A percentile compares a stretch with the other conserved stretches of the same genome.
Evolutionary conservation across 1,284 basidiomycete species (phyloP).

Genomic region (Naganishia sp.): DNA sequence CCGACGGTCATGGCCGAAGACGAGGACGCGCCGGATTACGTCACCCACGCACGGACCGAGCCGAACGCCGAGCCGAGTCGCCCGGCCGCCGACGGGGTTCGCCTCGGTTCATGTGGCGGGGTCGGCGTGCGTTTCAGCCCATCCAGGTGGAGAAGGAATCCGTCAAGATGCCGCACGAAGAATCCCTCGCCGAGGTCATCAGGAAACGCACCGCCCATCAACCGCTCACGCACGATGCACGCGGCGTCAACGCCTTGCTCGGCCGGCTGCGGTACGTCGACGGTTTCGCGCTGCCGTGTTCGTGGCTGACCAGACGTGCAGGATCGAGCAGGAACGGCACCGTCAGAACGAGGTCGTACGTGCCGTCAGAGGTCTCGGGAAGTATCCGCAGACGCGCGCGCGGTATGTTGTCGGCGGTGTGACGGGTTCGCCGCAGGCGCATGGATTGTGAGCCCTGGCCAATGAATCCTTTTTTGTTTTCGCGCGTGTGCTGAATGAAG

Average conservation of each 20-base stretch:
- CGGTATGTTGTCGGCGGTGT: slow-evolving; percentile 3
- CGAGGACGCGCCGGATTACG: background rate
- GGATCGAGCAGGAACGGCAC: slow-evolving; percentile 22
- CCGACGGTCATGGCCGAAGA: background rate
- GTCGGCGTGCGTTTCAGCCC: background rate
- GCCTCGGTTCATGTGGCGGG: background rate
- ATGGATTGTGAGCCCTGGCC: background rate
- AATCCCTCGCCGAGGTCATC: background rate
- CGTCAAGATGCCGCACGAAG: background rate
- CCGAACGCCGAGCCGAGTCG: background rate
- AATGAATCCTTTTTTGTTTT: too few species aligned
- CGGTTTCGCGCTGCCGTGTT: background rate
- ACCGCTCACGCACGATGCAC: background rate
- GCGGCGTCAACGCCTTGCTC: slow-evolving; percentile 14
- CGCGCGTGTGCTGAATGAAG: too few species aligned
- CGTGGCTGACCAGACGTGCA: background rate
- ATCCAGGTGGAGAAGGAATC: background rate
- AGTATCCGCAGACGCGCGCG: background rate
- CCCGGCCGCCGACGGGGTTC: background rate
- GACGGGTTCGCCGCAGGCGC: too few species aligned
- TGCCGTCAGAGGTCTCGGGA: slow-evolving; percentile 5
- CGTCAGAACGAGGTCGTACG: slow-evolving; percentile 8
- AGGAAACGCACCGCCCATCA: slow-evolving; percentile 1
- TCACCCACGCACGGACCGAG: background rate
- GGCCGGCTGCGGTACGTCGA: slow-evolving; percentile 4